A percentile compares a stretch with the other conserved stretches of the same genome.
These are phyloP conservation scores for Cenococcum geophilum DNA, from an alignment of 495 filamentous ascomycete genomes.

Conservation along the genomic window DNA sequence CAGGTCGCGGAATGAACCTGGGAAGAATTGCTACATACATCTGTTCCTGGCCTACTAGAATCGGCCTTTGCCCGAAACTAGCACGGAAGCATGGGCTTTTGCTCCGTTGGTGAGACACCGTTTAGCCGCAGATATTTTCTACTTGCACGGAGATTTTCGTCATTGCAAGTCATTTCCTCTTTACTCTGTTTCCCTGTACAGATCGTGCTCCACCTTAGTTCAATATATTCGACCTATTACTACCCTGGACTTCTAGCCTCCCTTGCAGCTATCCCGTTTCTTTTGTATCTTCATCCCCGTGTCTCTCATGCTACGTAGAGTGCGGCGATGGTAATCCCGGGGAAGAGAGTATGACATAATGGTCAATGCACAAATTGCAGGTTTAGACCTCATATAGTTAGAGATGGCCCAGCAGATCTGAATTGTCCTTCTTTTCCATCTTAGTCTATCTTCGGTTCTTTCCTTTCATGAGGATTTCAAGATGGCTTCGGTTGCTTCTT, in stretches of 20 bases:
- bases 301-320: slow-evolving; percentile 3
- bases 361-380: not conserved
- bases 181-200: not conserved
- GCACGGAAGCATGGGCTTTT: not conserved
- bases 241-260: not conserved
- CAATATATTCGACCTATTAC: not conserved
- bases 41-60: no score
- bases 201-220: not conserved
- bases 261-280: not conserved
- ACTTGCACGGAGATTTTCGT: not conserved
- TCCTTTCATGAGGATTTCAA: not conserved
- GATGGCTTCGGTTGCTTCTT: not conserved
- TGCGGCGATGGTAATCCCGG: not conserved
- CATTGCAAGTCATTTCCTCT: slow-evolving; percentile 1
- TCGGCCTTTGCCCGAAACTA: not conserved
- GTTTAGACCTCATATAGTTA: no score
- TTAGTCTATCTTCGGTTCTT: not conserved
- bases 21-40: no score
- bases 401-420: not conserved
- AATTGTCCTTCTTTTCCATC: not conserved
- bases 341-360: not conserved
- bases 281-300: not conserved
- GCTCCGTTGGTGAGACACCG: not conserved
- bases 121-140: not conserved
- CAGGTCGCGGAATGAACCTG: no score